Evolutionary conservation across 73 alveolate species (phyloP).

Genomic region (Paramecium primaurelia): DNA sequence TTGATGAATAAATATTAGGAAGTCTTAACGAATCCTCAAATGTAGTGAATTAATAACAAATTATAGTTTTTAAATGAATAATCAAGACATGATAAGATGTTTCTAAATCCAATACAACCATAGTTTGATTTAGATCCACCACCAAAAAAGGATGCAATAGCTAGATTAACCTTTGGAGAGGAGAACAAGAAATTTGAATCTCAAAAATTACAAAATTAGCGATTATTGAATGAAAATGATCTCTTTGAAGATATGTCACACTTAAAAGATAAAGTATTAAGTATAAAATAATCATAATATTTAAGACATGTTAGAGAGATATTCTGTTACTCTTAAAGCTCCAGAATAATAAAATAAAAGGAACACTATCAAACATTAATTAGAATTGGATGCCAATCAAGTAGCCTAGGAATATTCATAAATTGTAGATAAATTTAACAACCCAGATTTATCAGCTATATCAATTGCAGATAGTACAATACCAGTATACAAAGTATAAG

Average conservation of each 20-base stretch:
- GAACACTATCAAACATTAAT: background rate
- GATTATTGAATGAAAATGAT: background rate
- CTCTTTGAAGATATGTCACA: constrained; percentile 17
- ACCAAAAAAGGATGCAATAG: background rate
- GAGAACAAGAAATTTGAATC: background rate
- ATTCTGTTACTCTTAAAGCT: background rate
- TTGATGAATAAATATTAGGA: constrained; percentile 1
- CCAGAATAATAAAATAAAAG: background rate
- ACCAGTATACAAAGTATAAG: background rate
- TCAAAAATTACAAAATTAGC: background rate
- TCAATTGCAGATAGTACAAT: constrained; percentile 11
- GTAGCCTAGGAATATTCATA: constrained; percentile 25
- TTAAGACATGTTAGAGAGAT: background rate
- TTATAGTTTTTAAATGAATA: background rate
- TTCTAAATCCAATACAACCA: background rate
- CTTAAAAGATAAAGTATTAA: background rate
- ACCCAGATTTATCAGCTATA: constrained; percentile 26
- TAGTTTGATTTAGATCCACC: background rate
- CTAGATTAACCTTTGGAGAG: constrained; percentile 22
- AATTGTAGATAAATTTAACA: constrained; percentile 19
- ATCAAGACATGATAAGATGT: background rate
- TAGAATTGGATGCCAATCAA: constrained; percentile 6
- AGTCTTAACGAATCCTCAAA: background rate
- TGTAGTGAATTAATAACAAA: background rate
- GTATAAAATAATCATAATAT: background rate